Conservation (phyloP, 1,284 basidiomycete genomes). For the Tetrapyrgos nigripes region DNA sequence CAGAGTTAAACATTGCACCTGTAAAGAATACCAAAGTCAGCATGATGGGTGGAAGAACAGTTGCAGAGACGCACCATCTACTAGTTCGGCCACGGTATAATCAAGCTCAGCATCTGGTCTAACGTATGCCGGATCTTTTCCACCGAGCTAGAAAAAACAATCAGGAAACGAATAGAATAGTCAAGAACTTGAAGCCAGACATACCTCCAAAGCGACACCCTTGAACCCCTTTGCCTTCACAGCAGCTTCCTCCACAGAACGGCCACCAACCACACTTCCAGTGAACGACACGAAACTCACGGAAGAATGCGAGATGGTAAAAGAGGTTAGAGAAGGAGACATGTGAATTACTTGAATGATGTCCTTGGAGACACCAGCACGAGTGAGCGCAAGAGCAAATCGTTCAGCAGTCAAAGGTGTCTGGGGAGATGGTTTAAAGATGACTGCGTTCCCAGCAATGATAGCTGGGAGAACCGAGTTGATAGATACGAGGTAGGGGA, state of each 20-base stretch:
- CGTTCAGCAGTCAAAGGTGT: slow-evolving; percentile 90
- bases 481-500: slow-evolving; percentile 87
- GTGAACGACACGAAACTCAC: slow-evolving; percentile 92
- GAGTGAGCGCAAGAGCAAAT: slow-evolving; percentile 69
- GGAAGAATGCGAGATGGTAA: slow-evolving; percentile 69
- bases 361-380: slow-evolving; percentile 80
- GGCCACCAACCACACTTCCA: slow-evolving; percentile 79
- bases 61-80: slow-evolving; percentile 69
- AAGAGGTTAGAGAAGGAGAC: slow-evolving; percentile 66
- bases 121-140: slow-evolving; percentile 97
- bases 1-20: slow-evolving; percentile 95
- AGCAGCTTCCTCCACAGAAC: slow-evolving; percentile 67
- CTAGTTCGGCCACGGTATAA: slow-evolving; percentile 86
- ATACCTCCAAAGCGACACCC: slow-evolving; percentile 77
- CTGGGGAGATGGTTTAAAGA: slow-evolving; percentile 95
- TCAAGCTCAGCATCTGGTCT: slow-evolving; percentile 84
- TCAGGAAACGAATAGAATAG: background rate
- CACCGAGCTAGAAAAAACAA: slow-evolving; percentile 75
- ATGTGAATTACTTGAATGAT: slow-evolving; percentile 86
- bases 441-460: slow-evolving; percentile 86
- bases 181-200: slow-evolving; percentile 1
- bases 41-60: background rate
- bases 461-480: slow-evolving; percentile 92
- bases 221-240: slow-evolving; percentile 76
- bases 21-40: background rate